Evolutionary conservation across 2,329 filamentous ascomycete genomes (phyloP).

Genomic region (Trichoderma afroharzianum): DNA sequence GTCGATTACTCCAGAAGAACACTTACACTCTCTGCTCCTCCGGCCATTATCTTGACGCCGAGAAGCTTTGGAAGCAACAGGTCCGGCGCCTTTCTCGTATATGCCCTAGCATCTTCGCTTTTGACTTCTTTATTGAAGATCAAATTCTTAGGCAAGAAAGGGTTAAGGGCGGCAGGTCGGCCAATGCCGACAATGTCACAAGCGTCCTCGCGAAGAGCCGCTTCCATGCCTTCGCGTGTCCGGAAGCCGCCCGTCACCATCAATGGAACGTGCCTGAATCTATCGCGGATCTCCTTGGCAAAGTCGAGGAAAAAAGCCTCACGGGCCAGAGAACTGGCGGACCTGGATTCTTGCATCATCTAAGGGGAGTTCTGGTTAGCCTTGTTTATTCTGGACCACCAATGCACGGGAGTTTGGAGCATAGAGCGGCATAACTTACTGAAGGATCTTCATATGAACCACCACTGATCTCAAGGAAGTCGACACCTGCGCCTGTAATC

Average conservation of each 20-base stretch:
- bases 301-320: conserved; percentile 70
- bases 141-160: conserved; percentile 33
- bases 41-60: conserved; percentile 18
- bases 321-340: conserved; percentile 43
- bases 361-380: conserved; percentile 12
- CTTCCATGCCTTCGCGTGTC: conserved; percentile 41
- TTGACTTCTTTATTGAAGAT: conserved; percentile 34
- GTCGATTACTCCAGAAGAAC: neutral
- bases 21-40: conserved; percentile 21
- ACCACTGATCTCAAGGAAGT: conserved; percentile 67
- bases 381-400: neutral
- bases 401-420: neutral
- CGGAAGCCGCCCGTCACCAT: conserved; percentile 64
- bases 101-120: conserved; percentile 33
- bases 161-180: conserved; percentile 38
- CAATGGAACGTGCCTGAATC: conserved; percentile 43
- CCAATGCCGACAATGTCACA: conserved; percentile 43
- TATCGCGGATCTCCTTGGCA: conserved; percentile 41
- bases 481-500: conserved; percentile 49
- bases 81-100: conserved; percentile 24
- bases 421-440: conserved; percentile 28
- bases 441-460: conserved; percentile 55
- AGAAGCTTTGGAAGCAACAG: conserved; percentile 26
- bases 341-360: conserved; percentile 32
- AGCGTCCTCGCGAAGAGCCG: conserved; percentile 33